Evolutionary conservation across 331 rosid species (phyloP), one percentile per base, ranked within the genome.

Genomic region (Telfairia occidentalis): DNA sequence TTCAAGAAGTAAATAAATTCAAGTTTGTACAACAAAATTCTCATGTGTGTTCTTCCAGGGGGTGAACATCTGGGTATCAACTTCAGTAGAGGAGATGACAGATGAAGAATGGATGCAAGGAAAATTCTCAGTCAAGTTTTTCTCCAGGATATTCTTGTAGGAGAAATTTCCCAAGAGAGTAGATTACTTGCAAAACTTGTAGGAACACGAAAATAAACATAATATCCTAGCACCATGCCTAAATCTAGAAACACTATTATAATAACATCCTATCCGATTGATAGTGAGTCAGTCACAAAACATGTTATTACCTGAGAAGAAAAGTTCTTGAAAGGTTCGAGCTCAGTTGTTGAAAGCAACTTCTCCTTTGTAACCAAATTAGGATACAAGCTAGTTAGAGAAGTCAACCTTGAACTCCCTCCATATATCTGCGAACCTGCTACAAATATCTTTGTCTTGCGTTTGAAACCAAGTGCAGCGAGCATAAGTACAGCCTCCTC

Each of bases 401-500:
- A 92, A 78, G 72, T 76, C 90, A 95, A 82, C 76, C 96, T 84
- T 64, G 96, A 83, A 69, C 70, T 82, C 46, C 96, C 99, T 75
- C 96, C 99, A 74, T 90, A 92, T 79, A 95, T 83, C 78, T 95
- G 92, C 71, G 97, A 88, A 74, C 99, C 99, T 71, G 99, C 99
- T 50, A 95, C 92, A 71, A 86, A 95, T 79, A 95, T 40, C 63
- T 54, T 87, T 9, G 99, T 88, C 85, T 91, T 87, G 69, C 96
- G 90, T 72, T 84, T 92, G 85, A 94, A 95, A 73, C 99, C 99
- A 76, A 95, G 99, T 59, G 96, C 97, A 71, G 92, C 96, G 73
- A 95, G 96, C 96, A 92, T 85, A 73, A 95, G 99, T 26, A 95
- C 85, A 46, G 97, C 86, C 83, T 95, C 99, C 83, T 95, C 99